Conservation (phyloP, 2,329 filamentous ascomycete genomes). For the Colletotrichum karsti region DNA sequence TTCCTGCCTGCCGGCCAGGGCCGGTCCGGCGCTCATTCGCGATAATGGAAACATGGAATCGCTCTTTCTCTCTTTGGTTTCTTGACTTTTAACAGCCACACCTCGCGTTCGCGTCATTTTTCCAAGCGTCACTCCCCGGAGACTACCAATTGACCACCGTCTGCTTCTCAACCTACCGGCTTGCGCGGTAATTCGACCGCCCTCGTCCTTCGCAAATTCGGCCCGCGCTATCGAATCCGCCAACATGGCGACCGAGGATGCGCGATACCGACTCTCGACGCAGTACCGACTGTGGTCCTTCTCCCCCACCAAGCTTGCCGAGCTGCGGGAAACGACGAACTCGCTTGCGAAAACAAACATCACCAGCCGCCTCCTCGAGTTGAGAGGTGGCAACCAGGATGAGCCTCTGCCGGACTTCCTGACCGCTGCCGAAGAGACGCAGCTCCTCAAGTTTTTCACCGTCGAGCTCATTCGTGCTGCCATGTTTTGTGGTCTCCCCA, state of each 20-base stretch:
- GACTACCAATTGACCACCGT: too few species aligned
- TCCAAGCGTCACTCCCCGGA: too few species aligned
- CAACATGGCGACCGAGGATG: constrained; percentile 83
- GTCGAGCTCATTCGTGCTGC: constrained; percentile 66
- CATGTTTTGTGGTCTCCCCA: constrained; percentile 59
- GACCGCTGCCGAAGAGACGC: constrained; percentile 83
- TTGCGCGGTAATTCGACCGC: not conserved
- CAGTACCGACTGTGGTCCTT: constrained; percentile 96
- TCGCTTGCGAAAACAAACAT: constrained; percentile 73
- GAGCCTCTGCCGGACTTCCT: constrained; percentile 74
- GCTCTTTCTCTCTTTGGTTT: too few species aligned
- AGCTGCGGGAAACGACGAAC: constrained; percentile 83
- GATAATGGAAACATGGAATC: too few species aligned
- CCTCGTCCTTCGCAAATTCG: not conserved
- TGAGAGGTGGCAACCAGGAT: constrained; percentile 33
- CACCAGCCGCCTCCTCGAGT: constrained; percentile 60
- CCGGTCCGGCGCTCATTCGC: too few species aligned
- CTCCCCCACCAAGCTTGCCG: constrained; percentile 74
- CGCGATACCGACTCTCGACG: constrained; percentile 86
- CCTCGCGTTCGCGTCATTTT: too few species aligned
- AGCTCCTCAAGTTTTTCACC: constrained; percentile 81
- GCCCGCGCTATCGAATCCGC: not conserved
- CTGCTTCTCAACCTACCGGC: not conserved
- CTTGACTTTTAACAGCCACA: too few species aligned
- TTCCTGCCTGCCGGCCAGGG: not conserved